Conservation (phyloP, 2,329 filamentous ascomycete genomes). For the Fusarium azukiicola region DNA sequence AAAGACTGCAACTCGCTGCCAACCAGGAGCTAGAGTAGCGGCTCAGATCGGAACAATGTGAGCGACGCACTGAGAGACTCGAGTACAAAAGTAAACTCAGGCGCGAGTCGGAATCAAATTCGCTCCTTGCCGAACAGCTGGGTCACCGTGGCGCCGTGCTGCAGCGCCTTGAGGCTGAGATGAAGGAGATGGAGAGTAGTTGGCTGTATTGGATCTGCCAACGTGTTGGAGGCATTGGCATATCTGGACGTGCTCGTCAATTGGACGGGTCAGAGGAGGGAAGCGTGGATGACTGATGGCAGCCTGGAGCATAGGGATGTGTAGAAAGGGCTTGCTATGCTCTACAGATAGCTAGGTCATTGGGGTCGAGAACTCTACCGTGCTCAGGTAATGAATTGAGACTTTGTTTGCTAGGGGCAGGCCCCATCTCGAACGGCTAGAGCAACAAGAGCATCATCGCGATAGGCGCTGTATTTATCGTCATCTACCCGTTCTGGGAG, state of each 20-base stretch:
- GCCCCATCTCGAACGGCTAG: constrained; percentile 60
- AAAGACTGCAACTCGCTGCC: background rate
- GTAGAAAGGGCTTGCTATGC: background rate
- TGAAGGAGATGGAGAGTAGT: constrained; percentile 1
- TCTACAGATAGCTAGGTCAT: background rate
- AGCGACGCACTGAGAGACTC: background rate
- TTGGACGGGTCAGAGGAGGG: background rate
- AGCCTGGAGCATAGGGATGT: background rate
- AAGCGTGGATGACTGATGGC: background rate
- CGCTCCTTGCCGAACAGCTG: background rate
- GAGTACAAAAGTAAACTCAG: background rate
- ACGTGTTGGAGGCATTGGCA: background rate
- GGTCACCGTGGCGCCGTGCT: background rate
- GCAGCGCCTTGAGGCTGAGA: background rate
- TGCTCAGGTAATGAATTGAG: background rate
- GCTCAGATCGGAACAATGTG: background rate
- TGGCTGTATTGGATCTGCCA: background rate
- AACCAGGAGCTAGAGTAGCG: background rate
- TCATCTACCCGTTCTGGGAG: constrained; percentile 76
- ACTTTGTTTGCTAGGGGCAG: too few species aligned
- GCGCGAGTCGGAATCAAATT: background rate
- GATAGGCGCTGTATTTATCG: constrained; percentile 70
- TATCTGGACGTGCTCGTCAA: background rate
- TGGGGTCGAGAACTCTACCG: background rate
- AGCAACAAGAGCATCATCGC: constrained; percentile 66